A percentile compares a stretch with the other conserved stretches of the same genome.
phyloP scores from a whole-genome alignment of 2,329 filamentous ascomycete genomes.

The Hymenoscyphus repandus region DNA sequence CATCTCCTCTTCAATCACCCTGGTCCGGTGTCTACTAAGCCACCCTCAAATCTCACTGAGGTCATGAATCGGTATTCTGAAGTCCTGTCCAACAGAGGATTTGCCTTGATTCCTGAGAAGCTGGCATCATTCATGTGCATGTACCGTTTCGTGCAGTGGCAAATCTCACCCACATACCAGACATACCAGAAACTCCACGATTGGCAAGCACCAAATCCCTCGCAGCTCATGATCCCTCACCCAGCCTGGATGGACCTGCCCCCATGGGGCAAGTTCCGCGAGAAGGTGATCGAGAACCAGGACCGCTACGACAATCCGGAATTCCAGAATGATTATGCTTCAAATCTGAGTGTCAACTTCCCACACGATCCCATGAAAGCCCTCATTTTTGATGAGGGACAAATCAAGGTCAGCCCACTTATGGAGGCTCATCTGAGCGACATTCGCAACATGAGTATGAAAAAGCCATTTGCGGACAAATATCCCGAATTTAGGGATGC shows the following conservation, averaged over 20 bases:
- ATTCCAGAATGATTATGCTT: constrained; percentile 26
- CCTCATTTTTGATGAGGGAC: constrained; percentile 23
- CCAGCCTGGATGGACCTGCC: constrained; percentile 30
- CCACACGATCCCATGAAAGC: constrained; percentile 24
- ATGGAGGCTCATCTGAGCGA: constrained; percentile 25
- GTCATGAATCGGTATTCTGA: constrained; percentile 26
- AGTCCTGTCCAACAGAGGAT: constrained; percentile 24
- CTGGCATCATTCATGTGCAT: constrained; percentile 30
- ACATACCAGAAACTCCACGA: constrained; percentile 24
- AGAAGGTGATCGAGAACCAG: constrained; percentile 26
- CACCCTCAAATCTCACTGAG: constrained; percentile 20
- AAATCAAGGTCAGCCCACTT: constrained; percentile 20
- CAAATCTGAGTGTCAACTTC: constrained; percentile 26
- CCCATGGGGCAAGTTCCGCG: constrained; percentile 27
- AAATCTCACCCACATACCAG: constrained; percentile 24
- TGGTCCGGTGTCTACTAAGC: constrained; percentile 11
- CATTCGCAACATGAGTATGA: constrained; percentile 27
- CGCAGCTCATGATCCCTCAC: constrained; percentile 24
- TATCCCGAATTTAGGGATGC: constrained; percentile 29
- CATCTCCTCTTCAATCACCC: constrained; percentile 26
- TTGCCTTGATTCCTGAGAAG: constrained; percentile 26
- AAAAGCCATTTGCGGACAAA: constrained; percentile 27
- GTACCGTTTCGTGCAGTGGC: constrained; percentile 29
- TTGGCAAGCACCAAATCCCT: constrained; percentile 24
- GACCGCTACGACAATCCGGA: constrained; percentile 24